Percentiles rank a stretch among this genome's conserved stretches.
phyloP scores from a whole-genome alignment of 148 eudicot genomes.

The Suaeda aralocaspica region DNA sequence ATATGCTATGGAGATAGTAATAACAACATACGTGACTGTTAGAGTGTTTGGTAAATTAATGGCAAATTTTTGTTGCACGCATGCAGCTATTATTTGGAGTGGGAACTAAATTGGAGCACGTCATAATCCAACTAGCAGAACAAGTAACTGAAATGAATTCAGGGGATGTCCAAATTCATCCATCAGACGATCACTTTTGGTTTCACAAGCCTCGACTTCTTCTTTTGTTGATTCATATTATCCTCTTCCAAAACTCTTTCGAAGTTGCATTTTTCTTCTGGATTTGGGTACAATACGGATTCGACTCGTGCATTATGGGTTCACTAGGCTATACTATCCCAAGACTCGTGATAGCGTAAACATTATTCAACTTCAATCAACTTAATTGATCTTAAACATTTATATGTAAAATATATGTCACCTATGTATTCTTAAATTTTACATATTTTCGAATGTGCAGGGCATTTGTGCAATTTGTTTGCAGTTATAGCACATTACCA shows the following conservation, averaged over 20 bases:
- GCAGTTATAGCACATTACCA: slow-evolving; percentile 47
- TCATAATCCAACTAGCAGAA: slow-evolving; percentile 58
- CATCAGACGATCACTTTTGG: slow-evolving; percentile 72
- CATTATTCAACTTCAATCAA: background rate
- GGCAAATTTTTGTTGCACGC: background rate
- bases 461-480: slow-evolving; percentile 40
- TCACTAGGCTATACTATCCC: slow-evolving; percentile 48
- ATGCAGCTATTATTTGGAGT: slow-evolving; percentile 57
- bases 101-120: slow-evolving; percentile 78
- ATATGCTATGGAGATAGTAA: no score
- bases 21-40: no score
- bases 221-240: slow-evolving; percentile 56
- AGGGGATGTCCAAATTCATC: slow-evolving; percentile 56
- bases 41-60: no score
- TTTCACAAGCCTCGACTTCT: slow-evolving; percentile 56
- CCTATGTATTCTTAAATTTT: no score
- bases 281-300: slow-evolving; percentile 79
- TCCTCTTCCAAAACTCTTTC: slow-evolving; percentile 74
- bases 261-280: slow-evolving; percentile 77
- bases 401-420: no score
- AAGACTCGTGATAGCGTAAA: slow-evolving; percentile 60
- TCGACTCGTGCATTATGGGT: slow-evolving; percentile 84
- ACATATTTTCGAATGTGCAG: slow-evolving; percentile 20
- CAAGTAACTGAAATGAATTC: slow-evolving; percentile 62
- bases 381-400: no score